These are phyloP conservation scores for Trichoderma erinaceum DNA, from an alignment of 495 filamentous ascomycete genomes.

Conservation along the genomic window DNA sequence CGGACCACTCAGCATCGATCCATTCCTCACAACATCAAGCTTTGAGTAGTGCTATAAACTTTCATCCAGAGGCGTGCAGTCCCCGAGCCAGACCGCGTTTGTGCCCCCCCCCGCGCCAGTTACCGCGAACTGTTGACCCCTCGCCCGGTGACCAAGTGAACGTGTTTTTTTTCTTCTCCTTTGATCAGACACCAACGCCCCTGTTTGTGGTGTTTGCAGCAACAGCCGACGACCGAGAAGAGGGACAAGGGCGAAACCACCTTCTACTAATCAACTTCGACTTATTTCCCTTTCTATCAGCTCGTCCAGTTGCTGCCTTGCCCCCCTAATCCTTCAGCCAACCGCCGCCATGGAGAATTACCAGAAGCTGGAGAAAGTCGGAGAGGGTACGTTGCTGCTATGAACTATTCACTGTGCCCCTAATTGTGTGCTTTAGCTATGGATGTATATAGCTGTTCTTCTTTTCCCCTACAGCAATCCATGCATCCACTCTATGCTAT, in stretches of 20 bases:
- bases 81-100: slow-evolving; percentile 1
- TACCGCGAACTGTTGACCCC: slow-evolving; percentile 8
- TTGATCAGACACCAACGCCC: background rate
- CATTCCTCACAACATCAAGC: background rate
- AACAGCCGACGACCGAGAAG: background rate
- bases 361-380: slow-evolving; percentile 99
- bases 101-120: background rate
- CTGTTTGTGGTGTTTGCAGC: background rate
- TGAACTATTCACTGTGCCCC: background rate
- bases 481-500: background rate
- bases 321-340: background rate
- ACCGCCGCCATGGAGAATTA: slow-evolving; percentile 83
- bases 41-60: background rate
- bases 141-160: background rate
- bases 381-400: slow-evolving; percentile 64
- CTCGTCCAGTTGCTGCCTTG: background rate
- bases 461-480: slow-evolving; percentile 2
- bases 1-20: background rate
- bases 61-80: background rate
- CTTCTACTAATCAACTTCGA: background rate
- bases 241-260: background rate
- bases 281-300: background rate
- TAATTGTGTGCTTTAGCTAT: background rate
- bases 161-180: background rate
- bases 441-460: background rate